phyloP scores from a whole-genome alignment of 768 basidiomycete genomes.

The Phallus indusiatus region DNA sequence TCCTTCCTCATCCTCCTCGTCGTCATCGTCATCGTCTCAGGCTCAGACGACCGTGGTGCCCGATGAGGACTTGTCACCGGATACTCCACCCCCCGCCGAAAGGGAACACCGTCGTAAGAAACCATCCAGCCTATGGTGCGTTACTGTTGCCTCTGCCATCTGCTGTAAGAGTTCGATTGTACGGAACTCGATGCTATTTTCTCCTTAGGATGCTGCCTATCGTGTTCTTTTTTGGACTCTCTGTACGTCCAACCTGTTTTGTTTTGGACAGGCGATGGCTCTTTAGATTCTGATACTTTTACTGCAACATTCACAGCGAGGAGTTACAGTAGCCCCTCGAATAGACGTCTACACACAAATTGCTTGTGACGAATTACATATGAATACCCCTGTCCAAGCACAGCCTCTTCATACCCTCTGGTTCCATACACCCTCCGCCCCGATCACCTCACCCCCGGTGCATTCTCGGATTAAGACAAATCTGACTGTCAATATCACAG shows the following conservation, averaged over 20 bases:
- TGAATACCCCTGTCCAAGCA: background rate
- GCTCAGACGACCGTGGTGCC: background rate
- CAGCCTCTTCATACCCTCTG: constrained; percentile 3
- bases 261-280: background rate
- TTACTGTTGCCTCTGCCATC: background rate
- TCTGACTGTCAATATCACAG: background rate
- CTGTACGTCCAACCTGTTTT: background rate
- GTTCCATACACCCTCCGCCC: constrained; percentile 1
- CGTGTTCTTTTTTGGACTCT: background rate
- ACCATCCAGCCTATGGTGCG: background rate
- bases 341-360: constrained; percentile 75
- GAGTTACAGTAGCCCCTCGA: constrained; percentile 70
- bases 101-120: background rate
- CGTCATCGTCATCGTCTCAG: background rate
- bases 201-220: constrained; percentile 1
- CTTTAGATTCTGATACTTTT: background rate
- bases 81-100: background rate
- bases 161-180: background rate
- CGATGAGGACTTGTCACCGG: background rate
- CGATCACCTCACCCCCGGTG: background rate
- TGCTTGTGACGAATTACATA: constrained; percentile 51
- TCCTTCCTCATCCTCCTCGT: background rate
- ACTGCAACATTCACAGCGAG: constrained; percentile 38
- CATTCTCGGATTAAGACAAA: background rate
- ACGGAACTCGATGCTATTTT: background rate